These are phyloP conservation scores for Ceratocystis albifundus DNA, from an alignment of 2,329 filamentous ascomycete genomes.

Conservation along the genomic window DNA sequence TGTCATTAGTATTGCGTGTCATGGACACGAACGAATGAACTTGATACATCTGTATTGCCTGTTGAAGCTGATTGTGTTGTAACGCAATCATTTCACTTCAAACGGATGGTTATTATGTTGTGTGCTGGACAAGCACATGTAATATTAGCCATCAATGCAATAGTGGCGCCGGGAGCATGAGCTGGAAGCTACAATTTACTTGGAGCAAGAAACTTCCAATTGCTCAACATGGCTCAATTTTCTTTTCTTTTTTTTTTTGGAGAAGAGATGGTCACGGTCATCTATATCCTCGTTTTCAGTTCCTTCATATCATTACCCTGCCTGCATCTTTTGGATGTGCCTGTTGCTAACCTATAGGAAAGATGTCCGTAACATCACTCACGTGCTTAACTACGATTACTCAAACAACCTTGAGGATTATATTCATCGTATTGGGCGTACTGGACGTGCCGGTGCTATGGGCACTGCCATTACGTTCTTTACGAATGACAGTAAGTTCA, in stretches of 20 bases:
- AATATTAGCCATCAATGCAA: slow-evolving; percentile 16
- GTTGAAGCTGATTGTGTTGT: slow-evolving; percentile 14
- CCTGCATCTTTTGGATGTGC: slow-evolving; percentile 51
- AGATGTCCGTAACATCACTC: slow-evolving; percentile 99
- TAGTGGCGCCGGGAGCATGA: slow-evolving; percentile 16
- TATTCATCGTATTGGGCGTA: slow-evolving; percentile 92
- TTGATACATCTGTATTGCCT: slow-evolving; percentile 9
- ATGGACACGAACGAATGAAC: not conserved
- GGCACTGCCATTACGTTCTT: slow-evolving; percentile 98
- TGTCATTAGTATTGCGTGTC: not conserved
- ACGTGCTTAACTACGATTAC: slow-evolving; percentile 99
- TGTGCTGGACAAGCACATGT: not conserved
- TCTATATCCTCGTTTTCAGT: slow-evolving; percentile 40
- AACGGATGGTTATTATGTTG: slow-evolving; percentile 10
- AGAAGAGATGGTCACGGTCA: slow-evolving; percentile 10
- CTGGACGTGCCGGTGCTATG: slow-evolving; percentile 83
- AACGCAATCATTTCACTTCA: not conserved
- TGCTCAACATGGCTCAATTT: slow-evolving; percentile 1
- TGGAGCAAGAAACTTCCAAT: not conserved
- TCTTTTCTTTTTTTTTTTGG: not conserved
- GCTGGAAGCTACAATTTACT: not conserved
- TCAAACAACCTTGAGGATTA: slow-evolving; percentile 99
- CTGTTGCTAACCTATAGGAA: slow-evolving; percentile 37
- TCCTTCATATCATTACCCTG: slow-evolving; percentile 40
- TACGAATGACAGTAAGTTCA: slow-evolving; percentile 93